phyloP scores from a whole-genome alignment of 202 grass and related monocot species.

The Schoenoplectus tabernaemontani region DNA sequence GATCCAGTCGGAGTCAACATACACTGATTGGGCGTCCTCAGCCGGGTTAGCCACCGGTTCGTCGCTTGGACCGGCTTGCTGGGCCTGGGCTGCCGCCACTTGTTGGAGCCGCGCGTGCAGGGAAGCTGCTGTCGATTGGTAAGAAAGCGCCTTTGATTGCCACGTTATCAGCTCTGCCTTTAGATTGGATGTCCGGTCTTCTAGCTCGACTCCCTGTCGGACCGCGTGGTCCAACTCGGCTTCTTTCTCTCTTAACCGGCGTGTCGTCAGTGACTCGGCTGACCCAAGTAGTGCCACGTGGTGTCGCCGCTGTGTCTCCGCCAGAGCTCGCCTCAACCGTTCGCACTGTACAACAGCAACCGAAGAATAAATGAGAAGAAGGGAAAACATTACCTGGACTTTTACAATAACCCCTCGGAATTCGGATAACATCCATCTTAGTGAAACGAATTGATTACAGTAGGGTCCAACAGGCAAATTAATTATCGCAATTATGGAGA shows the following conservation, averaged over 20 bases:
- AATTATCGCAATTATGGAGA: neutral
- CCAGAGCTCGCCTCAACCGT: conserved; percentile 25
- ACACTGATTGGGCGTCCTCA: conserved; percentile 28
- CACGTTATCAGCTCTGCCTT: conserved; percentile 23
- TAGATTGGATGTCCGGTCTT: conserved; percentile 24
- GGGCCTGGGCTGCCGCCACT: conserved; percentile 2
- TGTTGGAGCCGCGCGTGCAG: conserved; percentile 28
- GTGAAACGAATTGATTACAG: neutral
- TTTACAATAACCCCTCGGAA: neutral
- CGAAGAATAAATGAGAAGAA: neutral
- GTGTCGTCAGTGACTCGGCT: conserved; percentile 9
- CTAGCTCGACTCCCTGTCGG: conserved; percentile 13
- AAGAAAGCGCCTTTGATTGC: conserved; percentile 24
- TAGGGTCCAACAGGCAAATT: neutral
- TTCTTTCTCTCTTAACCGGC: conserved; percentile 25
- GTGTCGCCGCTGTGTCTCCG: conserved; percentile 24
- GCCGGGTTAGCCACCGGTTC: conserved; percentile 15
- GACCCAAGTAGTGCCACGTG: conserved; percentile 2
- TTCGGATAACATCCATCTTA: neutral
- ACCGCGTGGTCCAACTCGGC: conserved; percentile 21
- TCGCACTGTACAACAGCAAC: conserved; percentile 18
- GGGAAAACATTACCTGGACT: neutral
- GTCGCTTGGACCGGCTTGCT: neutral
- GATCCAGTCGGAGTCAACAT: conserved; percentile 22
- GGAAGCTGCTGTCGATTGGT: conserved; percentile 18